Evolutionary conservation across 305 asterid genomes (phyloP).

Genomic region (Rubia tinctorum): DNA sequence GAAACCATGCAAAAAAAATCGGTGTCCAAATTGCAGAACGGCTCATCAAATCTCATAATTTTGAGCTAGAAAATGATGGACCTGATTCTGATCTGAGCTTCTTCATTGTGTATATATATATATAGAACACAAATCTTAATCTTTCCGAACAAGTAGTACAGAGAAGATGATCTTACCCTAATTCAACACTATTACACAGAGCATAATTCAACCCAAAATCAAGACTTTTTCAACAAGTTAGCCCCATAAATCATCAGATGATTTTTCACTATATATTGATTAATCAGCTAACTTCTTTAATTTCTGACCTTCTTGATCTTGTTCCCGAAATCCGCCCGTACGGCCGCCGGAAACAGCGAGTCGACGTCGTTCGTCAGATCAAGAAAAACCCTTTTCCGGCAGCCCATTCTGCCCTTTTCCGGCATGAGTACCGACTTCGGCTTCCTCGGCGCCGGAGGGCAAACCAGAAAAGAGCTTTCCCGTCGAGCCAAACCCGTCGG

Average conservation of each 20-base stretch:
- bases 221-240: neutral
- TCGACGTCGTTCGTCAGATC: conserved; percentile 49
- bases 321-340: conserved; percentile 36
- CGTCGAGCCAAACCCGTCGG: conserved; percentile 43
- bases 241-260: neutral
- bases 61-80: conserved; percentile 1
- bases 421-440: conserved; percentile 31
- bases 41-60: too few relatives aligned
- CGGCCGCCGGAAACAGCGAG: conserved; percentile 35
- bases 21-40: neutral
- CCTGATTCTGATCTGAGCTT: neutral
- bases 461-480: conserved; percentile 24
- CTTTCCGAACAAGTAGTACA: neutral
- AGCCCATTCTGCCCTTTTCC: conserved; percentile 6
- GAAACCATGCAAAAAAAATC: neutral
- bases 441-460: conserved; percentile 60
- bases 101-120: neutral
- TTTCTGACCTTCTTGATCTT: conserved; percentile 51
- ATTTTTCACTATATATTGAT: neutral
- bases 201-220: neutral
- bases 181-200: neutral
- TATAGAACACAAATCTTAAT: neutral
- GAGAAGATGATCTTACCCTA: neutral
- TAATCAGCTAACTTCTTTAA: conserved; percentile 3
- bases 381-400: conserved; percentile 31